Conservation (phyloP, 2,329 filamentous ascomycete species). For the Orbilia blumenaviensis region DNA sequence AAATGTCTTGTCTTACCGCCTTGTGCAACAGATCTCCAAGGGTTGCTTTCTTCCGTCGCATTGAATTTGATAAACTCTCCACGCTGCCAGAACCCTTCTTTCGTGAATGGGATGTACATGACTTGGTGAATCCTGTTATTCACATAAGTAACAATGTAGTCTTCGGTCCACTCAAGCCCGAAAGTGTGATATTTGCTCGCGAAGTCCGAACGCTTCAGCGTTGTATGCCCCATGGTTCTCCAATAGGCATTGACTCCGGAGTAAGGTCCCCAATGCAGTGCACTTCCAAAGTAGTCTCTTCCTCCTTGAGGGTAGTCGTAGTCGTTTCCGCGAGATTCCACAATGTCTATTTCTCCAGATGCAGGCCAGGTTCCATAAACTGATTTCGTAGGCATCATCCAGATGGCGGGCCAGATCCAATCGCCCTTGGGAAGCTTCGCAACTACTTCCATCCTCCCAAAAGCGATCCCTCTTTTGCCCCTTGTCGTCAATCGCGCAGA, state of each 20-base stretch:
- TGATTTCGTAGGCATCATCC: slow-evolving; percentile 66
- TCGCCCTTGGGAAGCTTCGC: slow-evolving; percentile 67
- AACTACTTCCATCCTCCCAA: slow-evolving; percentile 67
- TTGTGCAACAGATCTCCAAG: slow-evolving; percentile 60
- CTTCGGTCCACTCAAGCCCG: slow-evolving; percentile 58
- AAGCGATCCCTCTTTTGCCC: slow-evolving; percentile 64
- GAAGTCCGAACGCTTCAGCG: slow-evolving; percentile 61
- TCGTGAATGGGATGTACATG: slow-evolving; percentile 55
- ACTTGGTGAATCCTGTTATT: slow-evolving; percentile 40
- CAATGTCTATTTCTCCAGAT: slow-evolving; percentile 68
- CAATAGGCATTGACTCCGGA: slow-evolving; percentile 59
- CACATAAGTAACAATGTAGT: slow-evolving; percentile 56
- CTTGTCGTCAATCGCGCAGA: slow-evolving; percentile 65
- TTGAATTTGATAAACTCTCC: slow-evolving; percentile 64
- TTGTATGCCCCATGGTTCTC: slow-evolving; percentile 60
- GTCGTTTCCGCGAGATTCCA: slow-evolving; percentile 65
- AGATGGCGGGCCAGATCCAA: slow-evolving; percentile 67
- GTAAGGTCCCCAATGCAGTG: slow-evolving; percentile 65
- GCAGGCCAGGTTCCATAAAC: slow-evolving; percentile 66
- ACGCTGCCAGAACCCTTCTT: slow-evolving; percentile 60
- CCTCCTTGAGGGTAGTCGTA: slow-evolving; percentile 61
- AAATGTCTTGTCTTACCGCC: slow-evolving; percentile 58
- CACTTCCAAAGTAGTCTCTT: slow-evolving; percentile 60
- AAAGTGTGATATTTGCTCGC: slow-evolving; percentile 65
- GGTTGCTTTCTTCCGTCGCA: slow-evolving; percentile 62